These are phyloP conservation scores for Senecio squalidus DNA, from an alignment of 140 eudicot species.

Conservation along the genomic window DNA sequence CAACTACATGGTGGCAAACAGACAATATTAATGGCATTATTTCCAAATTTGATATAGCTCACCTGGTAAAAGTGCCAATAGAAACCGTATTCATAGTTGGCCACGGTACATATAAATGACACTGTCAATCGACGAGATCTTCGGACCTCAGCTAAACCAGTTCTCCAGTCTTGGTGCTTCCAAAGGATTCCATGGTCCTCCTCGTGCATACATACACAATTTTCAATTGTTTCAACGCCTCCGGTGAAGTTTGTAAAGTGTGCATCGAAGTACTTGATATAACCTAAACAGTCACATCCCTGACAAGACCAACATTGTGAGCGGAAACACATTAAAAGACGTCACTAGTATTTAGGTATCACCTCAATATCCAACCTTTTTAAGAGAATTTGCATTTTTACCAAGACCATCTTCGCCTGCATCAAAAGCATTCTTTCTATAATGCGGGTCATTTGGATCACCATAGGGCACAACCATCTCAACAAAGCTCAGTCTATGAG, in stretches of 20 bases:
- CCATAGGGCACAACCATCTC: slow-evolving; percentile 99
- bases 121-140: slow-evolving; percentile 89
- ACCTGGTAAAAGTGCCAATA: slow-evolving; percentile 99
- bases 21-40: slow-evolving; percentile 1
- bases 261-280: slow-evolving; percentile 84
- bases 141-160: slow-evolving; percentile 84
- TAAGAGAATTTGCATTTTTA: slow-evolving; percentile 90
- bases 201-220: slow-evolving; percentile 92
- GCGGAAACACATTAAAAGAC: neutral
- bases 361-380: slow-evolving; percentile 41
- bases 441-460: slow-evolving; percentile 96
- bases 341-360: neutral
- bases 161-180: slow-evolving; percentile 99
- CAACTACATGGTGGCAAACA: slow-evolving; percentile 6
- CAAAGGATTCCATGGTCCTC: slow-evolving; percentile 92
- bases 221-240: slow-evolving; percentile 86
- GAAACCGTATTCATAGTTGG: slow-evolving; percentile 91
- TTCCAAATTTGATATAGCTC: slow-evolving; percentile 13
- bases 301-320: slow-evolving; percentile 21
- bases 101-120: slow-evolving; percentile 88
- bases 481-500: slow-evolving; percentile 89
- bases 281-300: slow-evolving; percentile 96
- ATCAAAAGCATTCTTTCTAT: slow-evolving; percentile 92
- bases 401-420: slow-evolving; percentile 99
- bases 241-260: slow-evolving; percentile 92